Evolutionary conservation across 139 green algal species (phyloP).

Genomic region (Micractinium conductrix): DNA sequence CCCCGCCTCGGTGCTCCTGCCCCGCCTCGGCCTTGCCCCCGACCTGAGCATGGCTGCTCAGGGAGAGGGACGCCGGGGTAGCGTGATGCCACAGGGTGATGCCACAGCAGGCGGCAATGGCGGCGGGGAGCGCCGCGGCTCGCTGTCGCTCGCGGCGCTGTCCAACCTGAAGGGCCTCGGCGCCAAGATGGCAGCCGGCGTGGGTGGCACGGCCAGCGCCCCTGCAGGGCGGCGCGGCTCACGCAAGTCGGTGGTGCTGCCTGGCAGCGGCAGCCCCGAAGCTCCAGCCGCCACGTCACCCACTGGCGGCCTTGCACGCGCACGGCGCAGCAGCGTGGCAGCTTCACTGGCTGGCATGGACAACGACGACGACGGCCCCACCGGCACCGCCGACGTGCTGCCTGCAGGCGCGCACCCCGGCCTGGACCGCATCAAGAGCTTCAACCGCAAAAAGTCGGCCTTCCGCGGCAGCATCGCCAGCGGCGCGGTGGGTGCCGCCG

Average conservation of each 20-base stretch:
- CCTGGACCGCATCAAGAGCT: conserved; percentile 4
- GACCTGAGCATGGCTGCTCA: background rate
- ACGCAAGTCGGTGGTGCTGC: too few species aligned
- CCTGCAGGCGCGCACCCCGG: background rate
- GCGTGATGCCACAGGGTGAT: background rate
- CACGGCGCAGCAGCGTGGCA: too few species aligned
- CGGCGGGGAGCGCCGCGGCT: background rate
- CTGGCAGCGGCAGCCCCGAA: too few species aligned
- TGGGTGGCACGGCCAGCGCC: background rate
- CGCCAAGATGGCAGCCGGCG: background rate
- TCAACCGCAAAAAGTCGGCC: background rate
- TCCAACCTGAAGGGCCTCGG: background rate
- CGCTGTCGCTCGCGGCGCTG: background rate
- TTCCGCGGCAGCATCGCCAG: too few species aligned
- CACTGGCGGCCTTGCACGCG: too few species aligned
- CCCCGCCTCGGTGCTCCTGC: too few species aligned
- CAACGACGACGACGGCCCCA: too few species aligned
- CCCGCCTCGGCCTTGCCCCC: too few species aligned
- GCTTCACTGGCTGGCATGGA: too few species aligned
- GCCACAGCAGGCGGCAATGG: background rate
- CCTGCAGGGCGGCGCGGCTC: background rate
- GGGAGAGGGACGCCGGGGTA: background rate
- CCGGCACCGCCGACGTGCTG: too few species aligned
- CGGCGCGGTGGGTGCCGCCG: background rate
- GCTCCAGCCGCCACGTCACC: too few species aligned